Evolutionary conservation across 2,329 filamentous ascomycete genomes (phyloP).

Genomic region (Claviceps sp.): DNA sequence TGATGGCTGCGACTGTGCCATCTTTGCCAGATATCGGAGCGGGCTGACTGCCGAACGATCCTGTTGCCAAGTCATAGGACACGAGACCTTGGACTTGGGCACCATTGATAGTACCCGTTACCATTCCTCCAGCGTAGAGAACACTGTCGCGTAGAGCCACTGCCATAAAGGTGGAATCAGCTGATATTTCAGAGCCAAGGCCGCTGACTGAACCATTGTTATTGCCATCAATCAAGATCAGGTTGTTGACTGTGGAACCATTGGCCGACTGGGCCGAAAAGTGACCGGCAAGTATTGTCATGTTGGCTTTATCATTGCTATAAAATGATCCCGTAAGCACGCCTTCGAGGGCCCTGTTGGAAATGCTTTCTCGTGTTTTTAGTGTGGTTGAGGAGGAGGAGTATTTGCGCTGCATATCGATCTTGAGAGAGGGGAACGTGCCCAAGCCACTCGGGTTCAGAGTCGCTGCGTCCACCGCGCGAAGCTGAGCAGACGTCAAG

Average conservation of each 20-base stretch:
- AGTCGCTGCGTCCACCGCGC: conserved; percentile 58
- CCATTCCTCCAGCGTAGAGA: conserved; percentile 69
- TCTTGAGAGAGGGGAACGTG: conserved; percentile 41
- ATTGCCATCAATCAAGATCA: conserved; percentile 71
- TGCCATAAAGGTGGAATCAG: conserved; percentile 62
- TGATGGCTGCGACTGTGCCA: conserved; percentile 64
- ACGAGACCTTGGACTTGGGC: conserved; percentile 59
- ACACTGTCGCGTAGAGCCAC: conserved; percentile 53
- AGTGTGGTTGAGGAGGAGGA: conserved; percentile 14
- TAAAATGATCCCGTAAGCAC: conserved; percentile 75
- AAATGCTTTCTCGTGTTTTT: conserved; percentile 32
- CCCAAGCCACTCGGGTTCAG: conserved; percentile 42
- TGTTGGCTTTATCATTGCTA: conserved; percentile 52
- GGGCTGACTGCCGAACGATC: conserved; percentile 57
- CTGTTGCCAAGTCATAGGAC: conserved; percentile 59
- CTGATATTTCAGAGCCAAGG: conserved; percentile 50
- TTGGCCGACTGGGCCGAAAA: conserved; percentile 61
- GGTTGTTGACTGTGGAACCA: conserved; percentile 61
- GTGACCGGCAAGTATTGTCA: conserved; percentile 79
- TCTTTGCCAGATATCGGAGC: conserved; percentile 58
- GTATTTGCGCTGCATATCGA: conserved; percentile 22
- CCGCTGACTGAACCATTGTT: conserved; percentile 54
- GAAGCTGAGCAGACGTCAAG: conserved; percentile 60
- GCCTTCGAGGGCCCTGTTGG: conserved; percentile 39
- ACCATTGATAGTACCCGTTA: conserved; percentile 57